These are phyloP conservation scores for Mycena venus DNA, from an alignment of 768 basidiomycete species.

Conservation along the genomic window DNA sequence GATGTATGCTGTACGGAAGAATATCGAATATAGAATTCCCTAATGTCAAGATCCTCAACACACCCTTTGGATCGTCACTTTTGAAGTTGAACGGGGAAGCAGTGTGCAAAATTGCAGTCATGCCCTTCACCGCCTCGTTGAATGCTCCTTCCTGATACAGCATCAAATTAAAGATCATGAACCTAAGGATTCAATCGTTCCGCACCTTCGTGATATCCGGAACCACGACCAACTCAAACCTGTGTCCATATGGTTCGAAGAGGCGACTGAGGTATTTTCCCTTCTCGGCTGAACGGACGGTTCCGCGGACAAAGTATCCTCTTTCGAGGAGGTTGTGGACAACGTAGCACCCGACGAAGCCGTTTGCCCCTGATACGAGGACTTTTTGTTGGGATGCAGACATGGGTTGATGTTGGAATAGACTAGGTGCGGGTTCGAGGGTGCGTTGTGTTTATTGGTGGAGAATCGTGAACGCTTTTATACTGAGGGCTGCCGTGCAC, in stretches of 20 bases:
- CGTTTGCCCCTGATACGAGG: neutral
- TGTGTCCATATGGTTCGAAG: slow-evolving; percentile 67
- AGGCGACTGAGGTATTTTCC: slow-evolving; percentile 66
- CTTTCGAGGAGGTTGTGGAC: slow-evolving; percentile 66
- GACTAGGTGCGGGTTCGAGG: neutral
- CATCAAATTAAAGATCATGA: neutral
- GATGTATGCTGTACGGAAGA: slow-evolving; percentile 2
- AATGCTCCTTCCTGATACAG: slow-evolving; percentile 71
- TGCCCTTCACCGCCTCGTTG: slow-evolving; percentile 82
- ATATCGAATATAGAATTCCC: neutral
- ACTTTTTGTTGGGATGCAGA: neutral
- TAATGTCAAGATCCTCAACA: neutral
- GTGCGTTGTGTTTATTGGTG: neutral
- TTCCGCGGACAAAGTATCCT: slow-evolving; percentile 75
- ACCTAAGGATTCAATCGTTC: neutral
- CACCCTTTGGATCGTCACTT: slow-evolving; percentile 58
- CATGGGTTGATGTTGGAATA: neutral
- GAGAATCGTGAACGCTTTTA: neutral
- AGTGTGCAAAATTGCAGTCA: slow-evolving; percentile 79
- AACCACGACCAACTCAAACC: slow-evolving; percentile 77
- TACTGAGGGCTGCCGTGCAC: neutral
- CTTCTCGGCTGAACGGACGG: slow-evolving; percentile 74
- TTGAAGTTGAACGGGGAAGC: slow-evolving; percentile 72
- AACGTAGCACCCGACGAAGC: slow-evolving; percentile 39
- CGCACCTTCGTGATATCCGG: slow-evolving; percentile 68